Evolutionary conservation across 345 rosid species (phyloP), one percentile per base, ranked within the genome.

Genomic region (Corymbia maculata): DNA sequence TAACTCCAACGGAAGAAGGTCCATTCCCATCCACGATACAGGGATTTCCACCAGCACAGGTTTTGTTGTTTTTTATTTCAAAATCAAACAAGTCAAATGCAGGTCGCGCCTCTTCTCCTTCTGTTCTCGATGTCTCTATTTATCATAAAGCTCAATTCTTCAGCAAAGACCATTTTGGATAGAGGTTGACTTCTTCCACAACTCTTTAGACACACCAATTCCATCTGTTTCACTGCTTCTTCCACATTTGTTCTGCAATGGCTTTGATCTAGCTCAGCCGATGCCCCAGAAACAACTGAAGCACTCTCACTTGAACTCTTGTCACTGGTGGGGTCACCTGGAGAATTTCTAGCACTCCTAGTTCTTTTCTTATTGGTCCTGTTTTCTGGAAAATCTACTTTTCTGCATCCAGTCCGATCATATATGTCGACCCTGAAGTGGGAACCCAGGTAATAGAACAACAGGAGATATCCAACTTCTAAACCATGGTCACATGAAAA

Each of bases 401-500:
- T 91, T 75, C 92, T 90, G 61, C 94, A 91, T 12, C 85, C 92
- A 85, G 91, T 91, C 85, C 86, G 86, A 66, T 88, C 85, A 70
- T 88, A 91, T 86, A 93, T 90, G 80, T 90, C 88, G 10, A 93
- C 93, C 79, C 57, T 52, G 89, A 93, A 90, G 88, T 89, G 90
- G 28, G 91, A 88, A 87, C 91, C 92, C 36, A 79, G 15, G 87
- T 87, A 93, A 66, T 86, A 12, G 80, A 93, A 93, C 21, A 89
- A 51, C 80, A 93, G 19, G 66, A 93, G 75, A 87, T 93, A 91
- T 44, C 95, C 95, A 61, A 88, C 42, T 85, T 88, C 82, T 87
- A 93, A 84, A n/a, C 88, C 88, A 52, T 93, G 93, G 79, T 87
- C 90, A 3, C 49, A 8, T 42, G 90, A 90, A 86, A 92, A 93